Base-by-base conservation (phyloP, 306 rosid genomes). In the Carpinus viminea region DNA sequence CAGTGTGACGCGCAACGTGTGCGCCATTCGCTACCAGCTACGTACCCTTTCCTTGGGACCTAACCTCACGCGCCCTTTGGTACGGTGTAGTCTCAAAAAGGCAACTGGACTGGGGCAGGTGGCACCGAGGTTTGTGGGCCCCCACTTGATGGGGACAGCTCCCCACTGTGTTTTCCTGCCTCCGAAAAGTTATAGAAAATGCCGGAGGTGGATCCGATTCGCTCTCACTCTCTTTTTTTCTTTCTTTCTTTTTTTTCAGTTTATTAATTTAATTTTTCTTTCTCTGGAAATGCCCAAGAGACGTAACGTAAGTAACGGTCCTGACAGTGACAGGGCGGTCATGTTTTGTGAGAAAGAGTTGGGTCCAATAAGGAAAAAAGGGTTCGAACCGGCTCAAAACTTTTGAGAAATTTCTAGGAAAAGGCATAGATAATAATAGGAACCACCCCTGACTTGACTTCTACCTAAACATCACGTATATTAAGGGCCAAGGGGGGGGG, bases 11-110 rank as follows among this genome's bases (percentile, higher is more conserved):
- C 55, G 52, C 15, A 61, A 41, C 72, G 70, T 70, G 80, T 76
- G 79, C 79, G 20, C 76, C 76, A 82, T 72, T n/a, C 52, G 79
- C 76, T 38, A 17, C 28, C 74, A 31, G 79, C 76, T 24, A 17
- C 28, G 26, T 24, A 24, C 26, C 64, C 60, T 47, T 20, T 2
- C 7, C 9, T 4, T 1, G 3, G 7, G 2, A 36, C 46, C 10
- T 0, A 0, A 31, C n/a, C 0, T 15, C 16, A 78, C 80, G 73
- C 81, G 78, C 83, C 9, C 8, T 4, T 4, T 13, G 7, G 45
- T 41, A 41, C 45, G 45, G 54, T 59, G 16, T n/a, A 11, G 18
- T 0, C 24, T 50, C 15, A 12, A 41, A 74, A 41, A 34, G 69
- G 4, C 21, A 34, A 7, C 5, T 31, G 15, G 3, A 2, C 34